Base-by-base conservation (phyloP, 495 filamentous ascomycete species). In the Neurospora sp. region DNA sequence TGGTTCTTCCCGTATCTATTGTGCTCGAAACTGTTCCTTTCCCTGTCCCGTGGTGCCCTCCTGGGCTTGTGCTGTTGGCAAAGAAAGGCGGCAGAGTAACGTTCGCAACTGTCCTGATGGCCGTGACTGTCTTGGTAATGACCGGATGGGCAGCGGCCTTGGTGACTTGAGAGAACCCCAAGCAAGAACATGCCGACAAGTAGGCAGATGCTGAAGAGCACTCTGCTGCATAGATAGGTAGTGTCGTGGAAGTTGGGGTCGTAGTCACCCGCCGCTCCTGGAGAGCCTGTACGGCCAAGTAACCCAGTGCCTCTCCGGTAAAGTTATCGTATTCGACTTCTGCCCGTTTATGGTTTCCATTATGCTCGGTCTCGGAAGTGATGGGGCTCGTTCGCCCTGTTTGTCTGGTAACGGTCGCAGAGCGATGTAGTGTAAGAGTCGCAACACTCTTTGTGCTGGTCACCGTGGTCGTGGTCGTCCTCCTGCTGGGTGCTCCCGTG, bases 151-250 rank as follows among this genome's bases (percentile, higher is more conserved):
- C 22, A 1, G 70, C 69, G 0, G 75, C 77, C 9, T 31, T 71
- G 0, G 76, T 77, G 9, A 53, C 5, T 5, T 14, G 69, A 3
- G 77, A 69, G 11, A 79, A 12, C 10, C 77, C 76, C n/a, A 80
- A 41, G 68, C 79, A 81, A 38, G 79, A 81, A 22, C 78, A 81
- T 1, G 79, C 79, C 1, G 75, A 79, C 14, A 71, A 76, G 69
- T 78, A 80, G 9, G 69, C 77, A 12, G 69, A 71, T 1, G 46
- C 42, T 22, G 75, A 74, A 11, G 73, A 37, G 72, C 78, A 81
- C 3, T 61, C 39, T 5, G 74, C 73, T 10, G 74, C 78, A 44
- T 81, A 80, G 0, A 39, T 7, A 27, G 78, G 79, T 35, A 66
- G 12, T 66, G 53, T 37, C 18, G 75, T 71, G 3, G 73, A 69